Evolutionary conservation across 164 flowering plant genomes (phyloP).

Genomic region (Macadamia tetraphylla): DNA sequence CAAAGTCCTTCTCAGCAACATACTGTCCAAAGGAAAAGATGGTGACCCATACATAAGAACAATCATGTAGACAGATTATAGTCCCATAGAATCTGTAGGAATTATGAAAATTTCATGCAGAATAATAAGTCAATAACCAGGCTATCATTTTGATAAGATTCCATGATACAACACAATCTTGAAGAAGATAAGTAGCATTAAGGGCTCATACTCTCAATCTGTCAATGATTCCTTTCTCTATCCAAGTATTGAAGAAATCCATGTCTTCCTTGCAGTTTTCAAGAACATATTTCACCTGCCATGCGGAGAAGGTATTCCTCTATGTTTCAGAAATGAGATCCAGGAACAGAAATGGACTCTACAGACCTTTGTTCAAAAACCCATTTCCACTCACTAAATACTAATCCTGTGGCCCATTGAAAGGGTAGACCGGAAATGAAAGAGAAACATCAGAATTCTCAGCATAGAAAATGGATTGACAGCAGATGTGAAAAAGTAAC

Average conservation of each 20-base stretch:
- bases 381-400: background rate
- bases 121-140: slow-evolving; percentile 4
- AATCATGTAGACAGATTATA: background rate
- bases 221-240: slow-evolving; percentile 87
- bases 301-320: slow-evolving; percentile 14
- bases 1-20: slow-evolving; percentile 80
- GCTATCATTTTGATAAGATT: background rate
- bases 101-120: background rate
- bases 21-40: slow-evolving; percentile 37
- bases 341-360: background rate
- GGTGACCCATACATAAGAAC: background rate
- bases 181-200: slow-evolving; percentile 9
- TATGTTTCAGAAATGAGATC: background rate
- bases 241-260: slow-evolving; percentile 95
- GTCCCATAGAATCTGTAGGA: background rate
- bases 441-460: background rate
- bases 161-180: background rate
- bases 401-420: too few relatives aligned
- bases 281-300: slow-evolving; percentile 70
- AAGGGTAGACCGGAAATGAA: background rate
- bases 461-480: slow-evolving; percentile 4
- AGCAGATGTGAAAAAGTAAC: slow-evolving; percentile 48
- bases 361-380: background rate
- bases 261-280: slow-evolving; percentile 98
- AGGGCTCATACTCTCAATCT: slow-evolving; percentile 71